Evolutionary conservation across 192 early-diverging fungal species (phyloP), one percentile per base, ranked within the genome.

Genomic region (Mortierella hygrophila): DNA sequence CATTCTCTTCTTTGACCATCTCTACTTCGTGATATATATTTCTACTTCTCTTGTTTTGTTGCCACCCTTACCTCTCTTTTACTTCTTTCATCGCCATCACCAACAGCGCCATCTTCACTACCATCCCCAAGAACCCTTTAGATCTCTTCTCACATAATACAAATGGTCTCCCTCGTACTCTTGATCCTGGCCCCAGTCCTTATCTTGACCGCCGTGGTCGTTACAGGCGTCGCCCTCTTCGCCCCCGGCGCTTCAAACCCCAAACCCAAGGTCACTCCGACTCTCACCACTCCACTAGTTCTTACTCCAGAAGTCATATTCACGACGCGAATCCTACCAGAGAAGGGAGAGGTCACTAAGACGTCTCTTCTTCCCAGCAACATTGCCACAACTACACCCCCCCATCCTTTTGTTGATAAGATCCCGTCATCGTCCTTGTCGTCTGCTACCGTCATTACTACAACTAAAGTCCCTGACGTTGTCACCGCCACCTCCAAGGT

Each of bases 141-240:
- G 13, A 0, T 13, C 60, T 32, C 21, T 41, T 46, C 21, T 42
- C 16, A 29, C 32, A 52, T 77, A 63, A 6, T 44, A 47, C 37
- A 21, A 44, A 65, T 70, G 37, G 47, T 57, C 21, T 42, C 57
- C 37, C 49, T 79, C 13, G 37, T 21, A 40, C n/a, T 72, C 52
- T 29, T 72, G 21, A 41, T 57, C 44, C 42, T 79, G 40, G 70
- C n/a, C 70, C 37, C 65, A 72, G 77, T 68, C 49, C 49, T 52
- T 8, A 21, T 44, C 20, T 35, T 57, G 23, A 40, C 70, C 21
- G 54, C 54, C 23, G 57, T 65, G 60, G 11, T 65, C 11, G 10
- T 65, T 32, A 26, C 5, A 32, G 60, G 60, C 13, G 4, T 29
- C 26, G 26, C 26, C 29, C n/a, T 65, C 60, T 65, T 65, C 13